Evolutionary conservation across 768 basidiomycete species (phyloP), one percentile per base, ranked within the genome.

Genomic region (Tylopilus balloui): DNA sequence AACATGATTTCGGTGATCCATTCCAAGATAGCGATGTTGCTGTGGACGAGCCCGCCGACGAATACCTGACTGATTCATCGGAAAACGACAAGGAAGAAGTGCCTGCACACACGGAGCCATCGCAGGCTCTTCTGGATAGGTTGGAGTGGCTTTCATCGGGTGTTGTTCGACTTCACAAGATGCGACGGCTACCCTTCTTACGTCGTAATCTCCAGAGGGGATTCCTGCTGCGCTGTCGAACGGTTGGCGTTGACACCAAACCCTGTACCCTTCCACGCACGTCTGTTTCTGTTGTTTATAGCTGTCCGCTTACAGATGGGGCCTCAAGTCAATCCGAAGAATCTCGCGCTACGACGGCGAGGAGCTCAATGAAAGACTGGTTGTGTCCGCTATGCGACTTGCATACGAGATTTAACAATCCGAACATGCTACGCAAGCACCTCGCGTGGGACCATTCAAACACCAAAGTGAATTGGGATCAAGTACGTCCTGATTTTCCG

Each of bases 361-460:
- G 52, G 31, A 64, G 66, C 13, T 56, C 48, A 10, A 65, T 74
- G 60, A 52, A 51, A 17, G 54, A 63, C 2, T 79, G 76, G 72
- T 34, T 63, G 34, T 84, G 83, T 54, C 81, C 83, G 0, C 54
- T 83, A n/a, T 84, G 83, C 55, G 68, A 70, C 29, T 46, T 78
- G 10, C 70, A 79, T 41, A 68, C 65, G 20, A 50, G 50, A 0
- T 78, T 84, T 38, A 41, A 54, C 8, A 76, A 73, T 20, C 66
- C 61, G 12, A 69, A 58, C 23, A 71, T 77, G 70, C 63, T 84
- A 1, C 58, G 58, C 23, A 70, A 57, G n/a, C 83, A 84, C 57
- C 51, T 84, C 20, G 48, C 58, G 8, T 71, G 71, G 66, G 78
- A 79, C 56, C 83, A 84, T 50, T 20, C 57, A 1, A 69, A 67